Evolutionary conservation across 2,329 filamentous ascomycete genomes (phyloP).

Genomic region (Monosporascus ibericus): DNA sequence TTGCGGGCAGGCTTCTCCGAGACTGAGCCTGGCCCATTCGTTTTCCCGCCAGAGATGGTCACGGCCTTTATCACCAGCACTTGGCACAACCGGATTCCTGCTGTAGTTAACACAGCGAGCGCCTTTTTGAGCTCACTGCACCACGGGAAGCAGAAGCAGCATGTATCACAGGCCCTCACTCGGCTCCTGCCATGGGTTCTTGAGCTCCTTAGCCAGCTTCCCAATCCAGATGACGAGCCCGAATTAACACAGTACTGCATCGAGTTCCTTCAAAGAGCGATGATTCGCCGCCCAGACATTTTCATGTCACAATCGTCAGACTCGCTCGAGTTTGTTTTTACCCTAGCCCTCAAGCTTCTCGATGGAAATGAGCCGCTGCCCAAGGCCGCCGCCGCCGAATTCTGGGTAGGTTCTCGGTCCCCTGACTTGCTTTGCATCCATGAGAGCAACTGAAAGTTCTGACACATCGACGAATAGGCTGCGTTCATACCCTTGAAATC

Average conservation of each 20-base stretch:
- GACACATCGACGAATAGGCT: slow-evolving; percentile 30
- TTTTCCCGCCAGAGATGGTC: slow-evolving; percentile 62
- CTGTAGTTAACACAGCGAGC: slow-evolving; percentile 65
- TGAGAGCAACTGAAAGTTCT: slow-evolving; percentile 1
- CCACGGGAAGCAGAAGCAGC: slow-evolving; percentile 32
- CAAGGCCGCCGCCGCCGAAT: slow-evolving; percentile 66
- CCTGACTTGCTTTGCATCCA: not conserved
- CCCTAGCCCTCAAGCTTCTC: slow-evolving; percentile 65
- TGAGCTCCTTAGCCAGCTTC: slow-evolving; percentile 55
- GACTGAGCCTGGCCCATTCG: slow-evolving; percentile 67
- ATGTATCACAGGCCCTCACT: slow-evolving; percentile 42
- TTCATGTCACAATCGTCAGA: slow-evolving; percentile 54
- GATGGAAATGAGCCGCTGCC: slow-evolving; percentile 67
- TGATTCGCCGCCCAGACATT: slow-evolving; percentile 54
- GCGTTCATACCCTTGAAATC: slow-evolving; percentile 45
- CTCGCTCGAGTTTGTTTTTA: slow-evolving; percentile 59
- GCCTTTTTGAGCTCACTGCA: slow-evolving; percentile 60
- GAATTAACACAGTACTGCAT: slow-evolving; percentile 70
- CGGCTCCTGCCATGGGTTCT: slow-evolving; percentile 57
- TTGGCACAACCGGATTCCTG: slow-evolving; percentile 58
- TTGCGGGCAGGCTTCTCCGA: slow-evolving; percentile 72
- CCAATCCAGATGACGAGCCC: slow-evolving; percentile 58
- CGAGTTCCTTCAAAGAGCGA: slow-evolving; percentile 61
- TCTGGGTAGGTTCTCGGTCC: slow-evolving; percentile 55
- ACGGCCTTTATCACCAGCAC: slow-evolving; percentile 57